These are phyloP conservation scores for Cyclotella atomus DNA, from an alignment of 108 stramenopile species.

Conservation along the genomic window DNA sequence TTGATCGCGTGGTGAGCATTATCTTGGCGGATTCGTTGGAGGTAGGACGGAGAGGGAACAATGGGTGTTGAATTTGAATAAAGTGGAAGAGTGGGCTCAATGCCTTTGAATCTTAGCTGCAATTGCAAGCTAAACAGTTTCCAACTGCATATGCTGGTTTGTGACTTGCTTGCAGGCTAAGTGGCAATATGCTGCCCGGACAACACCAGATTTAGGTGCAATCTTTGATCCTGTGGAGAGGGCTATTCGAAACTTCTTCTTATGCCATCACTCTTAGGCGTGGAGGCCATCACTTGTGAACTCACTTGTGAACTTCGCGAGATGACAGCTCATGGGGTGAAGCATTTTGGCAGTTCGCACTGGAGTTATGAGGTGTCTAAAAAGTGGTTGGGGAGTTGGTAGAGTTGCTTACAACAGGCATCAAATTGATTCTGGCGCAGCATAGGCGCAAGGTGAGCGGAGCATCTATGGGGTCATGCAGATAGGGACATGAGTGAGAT, in stretches of 20 bases:
- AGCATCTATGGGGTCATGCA: too few species aligned
- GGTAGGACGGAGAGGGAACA: not conserved
- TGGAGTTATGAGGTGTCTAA: too few species aligned
- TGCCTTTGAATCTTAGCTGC: constrained; percentile 6
- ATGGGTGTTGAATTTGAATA: not conserved
- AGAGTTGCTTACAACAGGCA: too few species aligned
- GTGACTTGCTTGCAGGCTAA: constrained; percentile 11
- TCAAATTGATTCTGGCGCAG: too few species aligned
- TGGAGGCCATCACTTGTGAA: too few species aligned
- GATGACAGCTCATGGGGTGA: too few species aligned
- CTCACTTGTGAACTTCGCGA: too few species aligned
- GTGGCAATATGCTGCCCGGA: constrained; percentile 21
- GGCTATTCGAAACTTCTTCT: constrained; percentile 9
- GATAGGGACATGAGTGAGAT: too few species aligned
- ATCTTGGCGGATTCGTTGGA: constrained; percentile 33
- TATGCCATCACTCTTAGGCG: not conserved
- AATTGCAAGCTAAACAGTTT: constrained; percentile 9
- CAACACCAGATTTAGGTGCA: constrained; percentile 2
- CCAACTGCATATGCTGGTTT: constrained; percentile 32
- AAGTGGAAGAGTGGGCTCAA: constrained; percentile 14
- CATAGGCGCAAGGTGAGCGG: too few species aligned
- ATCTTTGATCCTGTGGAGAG: constrained; percentile 7
- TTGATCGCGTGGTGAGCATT: constrained; percentile 8
- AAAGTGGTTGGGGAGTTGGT: too few species aligned
- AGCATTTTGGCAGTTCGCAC: too few species aligned